Evolutionary conservation across 352 stramenopile species (phyloP).

Genomic region (Globisporangium uncinulatum): DNA sequence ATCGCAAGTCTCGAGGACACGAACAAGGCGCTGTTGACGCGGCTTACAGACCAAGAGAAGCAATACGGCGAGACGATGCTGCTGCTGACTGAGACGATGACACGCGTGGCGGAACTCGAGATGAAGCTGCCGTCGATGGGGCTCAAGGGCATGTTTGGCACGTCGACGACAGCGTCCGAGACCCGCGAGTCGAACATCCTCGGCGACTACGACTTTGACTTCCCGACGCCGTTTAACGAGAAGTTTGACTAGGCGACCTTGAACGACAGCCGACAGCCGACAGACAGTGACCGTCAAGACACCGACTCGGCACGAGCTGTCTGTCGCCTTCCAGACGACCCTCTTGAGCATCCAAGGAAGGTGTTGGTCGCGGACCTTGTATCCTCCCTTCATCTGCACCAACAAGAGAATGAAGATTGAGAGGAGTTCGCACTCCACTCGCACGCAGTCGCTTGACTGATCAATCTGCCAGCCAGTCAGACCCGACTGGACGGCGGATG

Average conservation of each 20-base stretch:
- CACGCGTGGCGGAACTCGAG: slow-evolving; percentile 78
- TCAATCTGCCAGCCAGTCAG: no score
- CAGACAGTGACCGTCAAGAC: no score
- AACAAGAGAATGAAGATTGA: no score
- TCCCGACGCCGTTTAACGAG: slow-evolving; percentile 50
- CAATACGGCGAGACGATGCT: slow-evolving; percentile 86
- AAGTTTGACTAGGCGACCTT: slow-evolving; percentile 36
- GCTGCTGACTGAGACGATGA: slow-evolving; percentile 82
- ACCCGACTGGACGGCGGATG: no score
- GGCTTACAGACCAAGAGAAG: slow-evolving; percentile 70
- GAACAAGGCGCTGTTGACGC: slow-evolving; percentile 68
- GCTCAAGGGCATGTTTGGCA: slow-evolving; percentile 38
- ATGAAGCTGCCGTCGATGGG: slow-evolving; percentile 51
- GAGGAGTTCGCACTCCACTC: no score
- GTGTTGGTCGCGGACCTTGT: no score
- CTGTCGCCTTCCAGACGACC: no score
- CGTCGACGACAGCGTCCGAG: slow-evolving; percentile 39
- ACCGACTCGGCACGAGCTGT: neutral
- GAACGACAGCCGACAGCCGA: no score
- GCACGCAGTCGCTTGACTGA: no score
- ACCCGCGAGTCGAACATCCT: slow-evolving; percentile 35
- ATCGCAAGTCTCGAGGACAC: slow-evolving; percentile 58
- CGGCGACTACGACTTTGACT: slow-evolving; percentile 39
- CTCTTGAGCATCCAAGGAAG: no score
- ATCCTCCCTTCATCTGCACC: no score